Conservation (phyloP, 163 green algal species). For the Chlorella variabilis region DNA sequence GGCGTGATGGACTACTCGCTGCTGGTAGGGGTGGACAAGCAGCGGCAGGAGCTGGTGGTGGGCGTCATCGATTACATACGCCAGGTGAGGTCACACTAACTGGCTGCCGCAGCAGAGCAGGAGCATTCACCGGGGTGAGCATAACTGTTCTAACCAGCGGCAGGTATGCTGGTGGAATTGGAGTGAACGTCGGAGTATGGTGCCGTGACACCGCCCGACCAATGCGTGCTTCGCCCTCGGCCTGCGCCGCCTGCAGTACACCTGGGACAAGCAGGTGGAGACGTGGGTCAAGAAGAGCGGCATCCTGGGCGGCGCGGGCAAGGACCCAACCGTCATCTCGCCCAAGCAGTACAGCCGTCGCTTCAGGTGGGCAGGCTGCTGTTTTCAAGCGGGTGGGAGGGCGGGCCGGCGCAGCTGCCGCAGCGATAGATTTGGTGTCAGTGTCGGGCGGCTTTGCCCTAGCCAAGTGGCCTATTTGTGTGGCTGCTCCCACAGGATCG, state of each 20-base stretch:
- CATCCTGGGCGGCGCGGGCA: conserved; percentile 79
- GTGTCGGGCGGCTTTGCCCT: too few species aligned
- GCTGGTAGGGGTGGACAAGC: conserved; percentile 81
- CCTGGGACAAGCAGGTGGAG: conserved; percentile 98
- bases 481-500: neutral
- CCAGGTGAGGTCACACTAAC: too few species aligned
- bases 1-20: conserved; percentile 98
- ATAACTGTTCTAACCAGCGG: too few species aligned
- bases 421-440: too few species aligned
- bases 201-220: too few species aligned
- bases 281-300: conserved; percentile 95
- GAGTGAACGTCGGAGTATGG: too few species aligned
- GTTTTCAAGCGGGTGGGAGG: too few species aligned
- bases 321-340: conserved; percentile 94
- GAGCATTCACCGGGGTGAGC: too few species aligned
- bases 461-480: too few species aligned
- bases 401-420: neutral
- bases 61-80: conserved; percentile 98
- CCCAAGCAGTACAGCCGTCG: conserved; percentile 91
- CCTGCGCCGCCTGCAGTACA: conserved; percentile 90
- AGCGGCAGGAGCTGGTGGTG: conserved; percentile 75
- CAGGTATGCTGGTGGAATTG: too few species aligned
- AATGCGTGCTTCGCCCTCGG: too few species aligned
- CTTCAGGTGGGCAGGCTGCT: conserved; percentile 51
- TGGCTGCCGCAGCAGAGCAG: too few species aligned